These are phyloP conservation scores for Boletus vermiculosoides DNA, from an alignment of 768 basidiomycete species.

Conservation along the genomic window DNA sequence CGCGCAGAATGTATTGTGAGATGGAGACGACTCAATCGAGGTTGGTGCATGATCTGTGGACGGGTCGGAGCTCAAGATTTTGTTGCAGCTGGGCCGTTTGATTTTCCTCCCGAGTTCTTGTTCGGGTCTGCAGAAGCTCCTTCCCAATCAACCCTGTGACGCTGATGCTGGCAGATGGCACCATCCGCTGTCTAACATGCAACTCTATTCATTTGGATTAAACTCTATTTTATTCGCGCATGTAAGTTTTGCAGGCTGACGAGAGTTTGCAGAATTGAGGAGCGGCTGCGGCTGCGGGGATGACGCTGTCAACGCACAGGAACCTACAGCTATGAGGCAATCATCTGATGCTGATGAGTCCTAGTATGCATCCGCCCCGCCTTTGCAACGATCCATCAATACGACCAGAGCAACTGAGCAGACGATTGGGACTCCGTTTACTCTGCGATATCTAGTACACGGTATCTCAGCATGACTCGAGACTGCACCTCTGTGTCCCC, in stretches of 20 bases:
- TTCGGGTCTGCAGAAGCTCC: not conserved
- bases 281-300: not conserved
- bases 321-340: not conserved
- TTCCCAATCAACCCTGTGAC: not conserved
- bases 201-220: not conserved
- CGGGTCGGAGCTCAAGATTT: not conserved
- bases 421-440: not conserved
- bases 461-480: not conserved
- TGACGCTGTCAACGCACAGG: not conserved
- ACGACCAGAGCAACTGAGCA: not conserved
- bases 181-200: not conserved
- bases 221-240: not conserved
- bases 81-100: conserved; percentile 13
- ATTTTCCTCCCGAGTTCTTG: conserved; percentile 3
- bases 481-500: too few species aligned
- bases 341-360: not conserved
- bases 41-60: not conserved
- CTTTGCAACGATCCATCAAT: not conserved
- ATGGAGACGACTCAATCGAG: conserved; percentile 12
- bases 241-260: not conserved
- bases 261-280: not conserved
- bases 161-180: too few species aligned
- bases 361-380: not conserved
- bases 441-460: not conserved
- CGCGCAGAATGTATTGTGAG: conserved; percentile 9